These are phyloP conservation scores for Hericium rajendrae DNA, from an alignment of 768 basidiomycete species.

Conservation along the genomic window DNA sequence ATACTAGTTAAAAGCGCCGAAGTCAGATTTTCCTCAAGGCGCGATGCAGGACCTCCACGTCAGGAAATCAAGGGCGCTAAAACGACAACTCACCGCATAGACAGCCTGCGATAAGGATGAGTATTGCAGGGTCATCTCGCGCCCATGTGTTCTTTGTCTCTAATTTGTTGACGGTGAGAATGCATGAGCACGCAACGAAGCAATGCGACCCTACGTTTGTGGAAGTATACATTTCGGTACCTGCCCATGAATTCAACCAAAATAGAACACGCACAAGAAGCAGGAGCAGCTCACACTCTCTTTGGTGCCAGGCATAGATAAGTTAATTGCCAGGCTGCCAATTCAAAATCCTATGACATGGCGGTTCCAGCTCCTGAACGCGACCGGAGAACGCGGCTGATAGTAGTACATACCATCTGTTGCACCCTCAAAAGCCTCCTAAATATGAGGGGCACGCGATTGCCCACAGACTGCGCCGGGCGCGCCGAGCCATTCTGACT, in stretches of 20 bases:
- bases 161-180: slow-evolving; percentile 21
- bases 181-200: neutral
- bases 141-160: slow-evolving; percentile 99
- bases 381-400: neutral
- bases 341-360: slow-evolving; percentile 76
- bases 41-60: neutral
- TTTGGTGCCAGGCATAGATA: slow-evolving; percentile 89
- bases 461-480: slow-evolving; percentile 24
- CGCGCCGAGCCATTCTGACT: slow-evolving; percentile 10
- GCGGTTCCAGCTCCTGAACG: neutral
- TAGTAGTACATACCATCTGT: slow-evolving; percentile 58
- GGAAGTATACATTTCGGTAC: slow-evolving; percentile 95
- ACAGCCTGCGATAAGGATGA: slow-evolving; percentile 76
- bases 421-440: slow-evolving; percentile 71
- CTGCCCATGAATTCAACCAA: slow-evolving; percentile 27
- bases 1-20: slow-evolving; percentile 34
- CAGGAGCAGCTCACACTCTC: slow-evolving; percentile 60
- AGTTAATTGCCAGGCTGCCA: slow-evolving; percentile 92
- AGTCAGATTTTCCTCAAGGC: neutral
- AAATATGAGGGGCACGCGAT: slow-evolving; percentile 72
- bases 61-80: neutral
- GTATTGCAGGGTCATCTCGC: slow-evolving; percentile 91
- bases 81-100: slow-evolving; percentile 48
- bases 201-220: slow-evolving; percentile 65
- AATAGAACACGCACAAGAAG: slow-evolving; percentile 12